Percentiles rank a stretch among this genome's conserved stretches.
phyloP scores from a whole-genome alignment of 257 asterid species.

The Lithospermum erythrorhizon region DNA sequence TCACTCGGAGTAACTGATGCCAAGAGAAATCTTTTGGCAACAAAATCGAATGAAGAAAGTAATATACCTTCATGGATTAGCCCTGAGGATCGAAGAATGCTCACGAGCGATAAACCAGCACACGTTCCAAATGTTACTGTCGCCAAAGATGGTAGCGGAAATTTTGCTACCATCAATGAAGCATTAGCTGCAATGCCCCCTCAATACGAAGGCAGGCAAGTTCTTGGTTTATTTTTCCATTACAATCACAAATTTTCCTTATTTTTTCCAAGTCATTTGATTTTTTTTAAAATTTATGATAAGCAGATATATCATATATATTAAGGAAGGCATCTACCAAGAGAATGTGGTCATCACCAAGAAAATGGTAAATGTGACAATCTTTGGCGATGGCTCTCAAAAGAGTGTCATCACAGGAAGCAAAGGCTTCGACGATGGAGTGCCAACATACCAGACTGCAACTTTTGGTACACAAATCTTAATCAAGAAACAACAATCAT shows the following conservation, averaged over 20 bases:
- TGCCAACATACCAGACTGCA: constrained; percentile 67
- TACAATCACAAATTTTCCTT: neutral
- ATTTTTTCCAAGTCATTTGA: neutral
- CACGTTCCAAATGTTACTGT: constrained; percentile 49
- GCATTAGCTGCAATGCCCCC: constrained; percentile 66
- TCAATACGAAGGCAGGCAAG: constrained; percentile 48
- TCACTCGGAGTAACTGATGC: neutral
- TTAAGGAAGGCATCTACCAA: constrained; percentile 64
- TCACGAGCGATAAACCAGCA: constrained; percentile 29
- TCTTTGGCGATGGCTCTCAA: constrained; percentile 86
- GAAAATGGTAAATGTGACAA: constrained; percentile 61
- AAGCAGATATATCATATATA: constrained; percentile 55
- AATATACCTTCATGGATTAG: constrained; percentile 47
- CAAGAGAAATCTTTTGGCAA: constrained; percentile 30
- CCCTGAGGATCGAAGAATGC: constrained; percentile 30
- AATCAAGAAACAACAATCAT: too few relatives aligned
- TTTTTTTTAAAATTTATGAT: neutral
- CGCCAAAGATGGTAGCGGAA: constrained; percentile 68
- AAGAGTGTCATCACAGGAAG: constrained; percentile 63
- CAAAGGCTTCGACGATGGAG: constrained; percentile 68
- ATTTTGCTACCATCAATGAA: constrained; percentile 40
- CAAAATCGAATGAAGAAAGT: constrained; percentile 3
- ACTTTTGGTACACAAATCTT: constrained; percentile 46
- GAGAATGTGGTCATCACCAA: constrained; percentile 57
- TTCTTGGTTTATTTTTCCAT: neutral